A percentile compares a stretch with the other conserved stretches of the same genome.
Evolutionary conservation across 1,284 basidiomycete species (phyloP).

Genomic region (Irpex rosettiformis): DNA sequence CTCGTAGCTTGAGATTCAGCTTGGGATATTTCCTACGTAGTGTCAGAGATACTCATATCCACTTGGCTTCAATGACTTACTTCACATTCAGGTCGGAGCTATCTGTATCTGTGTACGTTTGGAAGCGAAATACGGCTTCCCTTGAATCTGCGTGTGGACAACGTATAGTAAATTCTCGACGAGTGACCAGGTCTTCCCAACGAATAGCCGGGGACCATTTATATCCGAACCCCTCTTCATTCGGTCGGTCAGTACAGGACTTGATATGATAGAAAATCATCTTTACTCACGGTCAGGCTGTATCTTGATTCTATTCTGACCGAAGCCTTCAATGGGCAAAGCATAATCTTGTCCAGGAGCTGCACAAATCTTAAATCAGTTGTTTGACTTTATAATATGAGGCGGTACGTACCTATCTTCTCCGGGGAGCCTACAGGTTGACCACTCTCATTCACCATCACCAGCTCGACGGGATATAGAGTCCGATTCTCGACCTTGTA

Average conservation of each 20-base stretch:
- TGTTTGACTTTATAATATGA: neutral
- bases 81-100: conserved; percentile 56
- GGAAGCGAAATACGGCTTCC: conserved; percentile 95
- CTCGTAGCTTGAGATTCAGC: conserved; percentile 84
- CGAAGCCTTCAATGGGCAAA: conserved; percentile 90
- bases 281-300: conserved; percentile 84
- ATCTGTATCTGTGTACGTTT: conserved; percentile 88
- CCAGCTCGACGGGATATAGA: conserved; percentile 90
- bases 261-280: neutral
- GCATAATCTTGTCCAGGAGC: conserved; percentile 88
- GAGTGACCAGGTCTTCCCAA: conserved; percentile 88
- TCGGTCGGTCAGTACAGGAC: conserved; percentile 8
- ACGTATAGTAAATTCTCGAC: conserved; percentile 76
- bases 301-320: conserved; percentile 79
- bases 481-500: conserved; percentile 94
- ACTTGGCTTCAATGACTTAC: conserved; percentile 30
- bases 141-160: conserved; percentile 81
- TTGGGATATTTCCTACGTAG: conserved; percentile 74
- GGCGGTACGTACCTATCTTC: conserved; percentile 67
- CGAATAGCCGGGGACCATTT: conserved; percentile 89
- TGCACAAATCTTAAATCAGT: conserved; percentile 22
- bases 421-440: conserved; percentile 80
- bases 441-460: conserved; percentile 83
- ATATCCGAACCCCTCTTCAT: conserved; percentile 88
- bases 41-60: neutral